A percentile compares a stretch with the other conserved stretches of the same genome.
Evolutionary conservation across 495 filamentous ascomycete species (phyloP).

Genomic region (Xylaria grammica): DNA sequence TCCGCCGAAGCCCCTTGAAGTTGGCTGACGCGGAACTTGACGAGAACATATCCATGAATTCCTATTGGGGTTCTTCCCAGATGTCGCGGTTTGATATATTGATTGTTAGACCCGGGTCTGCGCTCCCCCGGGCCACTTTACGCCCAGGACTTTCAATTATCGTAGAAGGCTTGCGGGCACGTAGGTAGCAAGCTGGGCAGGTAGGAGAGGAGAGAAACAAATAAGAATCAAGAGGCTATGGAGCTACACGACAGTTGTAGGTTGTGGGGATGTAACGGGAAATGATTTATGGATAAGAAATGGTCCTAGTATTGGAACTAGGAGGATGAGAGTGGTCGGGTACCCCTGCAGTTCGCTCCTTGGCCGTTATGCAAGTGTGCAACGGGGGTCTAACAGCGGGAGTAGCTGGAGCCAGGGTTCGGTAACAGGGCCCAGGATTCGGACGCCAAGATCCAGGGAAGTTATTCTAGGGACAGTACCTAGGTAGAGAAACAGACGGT

Average conservation of each 20-base stretch:
- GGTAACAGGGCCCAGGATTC: constrained; percentile 13
- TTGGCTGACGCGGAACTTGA: constrained; percentile 25
- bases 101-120: constrained; percentile 24
- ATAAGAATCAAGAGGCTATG: constrained; percentile 16
- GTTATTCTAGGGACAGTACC: constrained; percentile 4
- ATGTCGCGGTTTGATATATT: constrained; percentile 25
- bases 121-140: constrained; percentile 25
- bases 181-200: constrained; percentile 6
- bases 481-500: too few species aligned
- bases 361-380: constrained; percentile 38
- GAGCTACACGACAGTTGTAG: constrained; percentile 8
- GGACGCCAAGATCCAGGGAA: constrained; percentile 14
- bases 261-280: constrained; percentile 36
- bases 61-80: constrained; percentile 1
- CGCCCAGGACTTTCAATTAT: constrained; percentile 26
- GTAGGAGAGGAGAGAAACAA: constrained; percentile 7
- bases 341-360: constrained; percentile 33
- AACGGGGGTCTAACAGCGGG: constrained; percentile 22
- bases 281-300: constrained; percentile 37
- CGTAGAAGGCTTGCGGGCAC: constrained; percentile 30
- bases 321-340: constrained; percentile 36
- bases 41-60: constrained; percentile 32
- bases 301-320: constrained; percentile 33
- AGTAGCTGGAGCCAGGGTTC: constrained; percentile 15
- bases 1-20: constrained; percentile 30